Percentiles rank a stretch among this genome's conserved stretches.
phyloP scores from a whole-genome alignment of 768 basidiomycete genomes.

The Lactifluus piperatus region DNA sequence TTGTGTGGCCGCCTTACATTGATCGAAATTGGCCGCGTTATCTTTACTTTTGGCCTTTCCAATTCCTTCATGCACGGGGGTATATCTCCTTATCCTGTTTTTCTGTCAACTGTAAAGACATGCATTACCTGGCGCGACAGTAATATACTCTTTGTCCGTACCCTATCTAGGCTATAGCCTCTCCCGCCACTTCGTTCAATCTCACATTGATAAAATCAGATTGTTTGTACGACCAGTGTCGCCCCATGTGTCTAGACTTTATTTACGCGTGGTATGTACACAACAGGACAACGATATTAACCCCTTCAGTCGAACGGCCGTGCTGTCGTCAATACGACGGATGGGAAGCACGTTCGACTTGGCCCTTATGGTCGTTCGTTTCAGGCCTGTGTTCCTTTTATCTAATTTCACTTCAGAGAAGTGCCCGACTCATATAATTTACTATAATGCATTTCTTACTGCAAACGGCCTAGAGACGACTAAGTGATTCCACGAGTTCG shows the following conservation, averaged over 20 bases:
- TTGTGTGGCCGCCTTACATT: too few relatives aligned
- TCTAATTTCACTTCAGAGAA: too few relatives aligned
- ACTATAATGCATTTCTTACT: slow-evolving; percentile 70
- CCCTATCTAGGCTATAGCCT: slow-evolving; percentile 24
- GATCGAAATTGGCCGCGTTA: too few relatives aligned
- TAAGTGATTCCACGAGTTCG: slow-evolving; percentile 52
- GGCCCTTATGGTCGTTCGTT: slow-evolving; percentile 82
- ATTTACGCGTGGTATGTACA: slow-evolving; percentile 23
- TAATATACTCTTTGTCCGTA: slow-evolving; percentile 18
- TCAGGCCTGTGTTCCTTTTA: too few relatives aligned
- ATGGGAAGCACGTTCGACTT: slow-evolving; percentile 78
- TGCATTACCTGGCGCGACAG: slow-evolving; percentile 22
- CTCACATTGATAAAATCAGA: slow-evolving; percentile 56
- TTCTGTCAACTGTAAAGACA: too few relatives aligned
- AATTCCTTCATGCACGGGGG: too few relatives aligned
- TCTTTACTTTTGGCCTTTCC: too few relatives aligned
- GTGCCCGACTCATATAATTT: too few relatives aligned
- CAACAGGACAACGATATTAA: slow-evolving; percentile 73
- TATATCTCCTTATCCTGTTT: too few relatives aligned
- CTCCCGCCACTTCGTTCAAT: slow-evolving; percentile 26
- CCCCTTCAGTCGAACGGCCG: slow-evolving; percentile 57
- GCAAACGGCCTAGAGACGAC: slow-evolving; percentile 70
- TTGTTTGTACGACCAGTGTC: slow-evolving; percentile 59
- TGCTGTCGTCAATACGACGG: slow-evolving; percentile 51
- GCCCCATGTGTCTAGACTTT: background rate